Base-by-base conservation (phyloP, 1,284 basidiomycete genomes). In the Ganoderma resinaceum region DNA sequence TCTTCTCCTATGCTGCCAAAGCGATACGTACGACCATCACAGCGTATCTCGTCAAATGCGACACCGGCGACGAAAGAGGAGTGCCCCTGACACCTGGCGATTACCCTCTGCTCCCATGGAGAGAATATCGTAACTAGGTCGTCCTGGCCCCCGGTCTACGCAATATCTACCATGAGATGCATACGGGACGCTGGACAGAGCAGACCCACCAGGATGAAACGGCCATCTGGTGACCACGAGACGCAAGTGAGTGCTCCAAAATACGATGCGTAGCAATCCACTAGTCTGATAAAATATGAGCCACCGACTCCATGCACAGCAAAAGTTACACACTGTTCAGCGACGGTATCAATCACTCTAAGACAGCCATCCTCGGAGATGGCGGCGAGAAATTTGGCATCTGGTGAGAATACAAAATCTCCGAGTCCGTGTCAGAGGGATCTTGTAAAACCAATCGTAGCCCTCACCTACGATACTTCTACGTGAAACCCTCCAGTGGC, bases 61-160 rank as follows among this genome's bases (percentile, higher is more conserved):
- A 99, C 86, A 2, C 89, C 86, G 0, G 95, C 93, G 5, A 99
- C 94, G 77, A 98, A 99, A 1, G 95, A 97, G 0, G 95, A 93
- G 78, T 99, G 97, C 0, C 97, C 98, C 80, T 98, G 96, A 82
- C 97, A 98, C 61, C 97, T 87, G 3, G 97, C 97, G n/a, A 99
- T 90, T 16, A 99, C 90, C 11, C 95, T 89, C 76, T 94, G 92
- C 77, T 98, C 96, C 86, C 92, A 93, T 0, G 95, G 94, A 0
- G 96, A 95, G 78, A 95, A 95, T 70, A 98, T 93, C 0, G 96
- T 97, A 61, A 98, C 85, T 14, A 99, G 86, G 77, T 99, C 97
- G 78, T 99, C 97, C 84, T 99, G 91, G 0, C 93, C 93, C n/a
- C 93, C 93, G 0, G 91, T 90, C 89, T 91, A 71, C 12, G 20